Evolutionary conservation across 2,329 filamentous ascomycete species (phyloP), one percentile per base, ranked within the genome.

Genomic region (Aureobasidium sp.): DNA sequence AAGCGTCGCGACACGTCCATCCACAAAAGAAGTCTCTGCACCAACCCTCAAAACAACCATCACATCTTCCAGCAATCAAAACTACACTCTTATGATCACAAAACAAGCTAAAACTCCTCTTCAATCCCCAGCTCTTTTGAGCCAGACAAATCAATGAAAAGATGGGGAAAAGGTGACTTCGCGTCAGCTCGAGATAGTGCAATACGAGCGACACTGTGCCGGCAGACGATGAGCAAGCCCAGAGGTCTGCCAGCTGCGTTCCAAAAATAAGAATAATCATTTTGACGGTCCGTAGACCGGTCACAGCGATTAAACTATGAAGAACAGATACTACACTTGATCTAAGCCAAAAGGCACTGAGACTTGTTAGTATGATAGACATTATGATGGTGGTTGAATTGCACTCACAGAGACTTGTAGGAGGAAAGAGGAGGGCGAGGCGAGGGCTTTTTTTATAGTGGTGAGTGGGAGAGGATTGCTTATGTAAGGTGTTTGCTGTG

Each of bases 221-320:
- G 73, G 72, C 73, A 40, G 74, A 74, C 81, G 31, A 82, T 88
- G 81, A 78, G 85, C 87, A 88, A 89, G 87, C 85, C 81, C 85
- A 88, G 86, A 83, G 85, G 82, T 71, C 75, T 71, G 68, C 71
- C 73, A 76, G 70, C 82, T 67, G n/a, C 64, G 69, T 63, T 75
- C 68, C 80, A 90, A 90, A 87, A 89, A 92, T 90, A 82, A 81
- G 86, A 85, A 84, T 90, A 91, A 92, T 90, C 86, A 85, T 81
- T 82, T 84, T 81, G 80, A 79, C 79, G 80, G 52, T 24, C 85
- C 81, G 79, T 89, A 83, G 85, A 81, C 80, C 81, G 82, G 82
- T 91, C 89, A 88, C 88, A 92, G 88, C 88, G 86, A 91, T 91
- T 91, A 92, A 91, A 91, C 89, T 92, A 86, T 50, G 90, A 91